These are phyloP conservation scores for Solanum etuberosum DNA, from an alignment of 257 asterid genomes.

Conservation along the genomic window DNA sequence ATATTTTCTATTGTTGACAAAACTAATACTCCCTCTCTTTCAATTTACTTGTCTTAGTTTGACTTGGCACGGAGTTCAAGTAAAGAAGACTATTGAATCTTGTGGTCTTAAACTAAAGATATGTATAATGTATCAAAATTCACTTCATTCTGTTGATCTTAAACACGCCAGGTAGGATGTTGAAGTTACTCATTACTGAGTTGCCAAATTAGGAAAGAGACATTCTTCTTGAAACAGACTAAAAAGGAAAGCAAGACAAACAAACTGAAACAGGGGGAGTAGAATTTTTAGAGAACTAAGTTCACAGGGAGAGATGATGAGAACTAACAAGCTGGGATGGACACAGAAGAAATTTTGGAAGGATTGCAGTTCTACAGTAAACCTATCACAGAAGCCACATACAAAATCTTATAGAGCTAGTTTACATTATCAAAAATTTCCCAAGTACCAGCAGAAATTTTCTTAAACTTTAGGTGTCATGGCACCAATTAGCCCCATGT, in stretches of 20 bases:
- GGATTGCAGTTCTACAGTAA: not conserved
- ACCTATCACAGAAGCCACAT: not conserved
- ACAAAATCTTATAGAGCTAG: not conserved
- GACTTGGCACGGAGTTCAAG: not conserved
- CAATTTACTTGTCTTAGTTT: not conserved
- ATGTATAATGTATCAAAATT: not conserved
- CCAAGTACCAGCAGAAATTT: not conserved
- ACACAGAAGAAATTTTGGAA: not conserved
- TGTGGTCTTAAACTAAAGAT: not conserved
- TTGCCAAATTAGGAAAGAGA: not conserved
- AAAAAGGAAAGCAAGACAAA: not conserved
- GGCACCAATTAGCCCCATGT: not conserved
- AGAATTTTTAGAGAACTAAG: not conserved
- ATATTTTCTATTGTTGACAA: not conserved
- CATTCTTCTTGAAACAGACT: not conserved
- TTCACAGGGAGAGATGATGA: not conserved
- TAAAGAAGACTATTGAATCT: not conserved
- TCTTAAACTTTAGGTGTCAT: not conserved
- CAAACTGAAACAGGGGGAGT: not conserved
- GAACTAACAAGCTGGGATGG: not conserved
- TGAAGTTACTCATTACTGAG: not conserved
- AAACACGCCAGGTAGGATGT: not conserved
- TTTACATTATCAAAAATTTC: not conserved
- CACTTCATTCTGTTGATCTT: not conserved
- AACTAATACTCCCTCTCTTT: not conserved